phyloP scores from a whole-genome alignment of 2,329 filamentous ascomycete genomes.

The Fusarium verrucosum region DNA sequence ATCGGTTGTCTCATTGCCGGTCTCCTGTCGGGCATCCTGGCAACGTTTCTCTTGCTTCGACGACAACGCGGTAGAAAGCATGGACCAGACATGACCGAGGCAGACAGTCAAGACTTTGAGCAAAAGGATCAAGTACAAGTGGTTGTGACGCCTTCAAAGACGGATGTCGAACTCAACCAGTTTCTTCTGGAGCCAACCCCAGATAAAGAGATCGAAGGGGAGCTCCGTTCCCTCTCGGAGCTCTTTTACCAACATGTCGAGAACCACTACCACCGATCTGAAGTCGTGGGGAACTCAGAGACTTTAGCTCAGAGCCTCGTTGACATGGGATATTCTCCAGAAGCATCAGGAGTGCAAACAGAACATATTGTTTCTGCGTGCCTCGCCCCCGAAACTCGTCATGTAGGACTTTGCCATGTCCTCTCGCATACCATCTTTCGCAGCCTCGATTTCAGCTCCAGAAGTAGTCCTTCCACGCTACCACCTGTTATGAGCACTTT shows the following conservation, averaged over 20 bases:
- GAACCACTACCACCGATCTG: conserved; percentile 50
- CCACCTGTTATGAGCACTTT: conserved; percentile 48
- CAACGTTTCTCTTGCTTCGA: conserved; percentile 43
- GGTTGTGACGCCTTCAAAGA: conserved; percentile 12
- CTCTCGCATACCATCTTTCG: conserved; percentile 50
- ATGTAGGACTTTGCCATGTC: conserved; percentile 50
- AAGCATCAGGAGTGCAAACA: conserved; percentile 10
- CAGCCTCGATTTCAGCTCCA: conserved; percentile 47
- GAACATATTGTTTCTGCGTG: conserved; percentile 45
- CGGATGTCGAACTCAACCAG: conserved; percentile 45
- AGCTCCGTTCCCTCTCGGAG: conserved; percentile 48
- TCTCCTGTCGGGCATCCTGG: conserved; percentile 41
- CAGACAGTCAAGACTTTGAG: neutral
- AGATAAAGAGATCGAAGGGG: conserved; percentile 49
- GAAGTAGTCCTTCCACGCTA: conserved; percentile 49
- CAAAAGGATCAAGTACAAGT: conserved; percentile 14
- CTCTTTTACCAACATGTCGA: conserved; percentile 54
- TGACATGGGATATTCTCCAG: conserved; percentile 42
- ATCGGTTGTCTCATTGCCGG: conserved; percentile 46
- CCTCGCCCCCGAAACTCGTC: conserved; percentile 47
- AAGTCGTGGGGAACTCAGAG: too few relatives aligned
- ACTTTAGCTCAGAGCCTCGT: conserved; percentile 42
- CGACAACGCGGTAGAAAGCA: neutral
- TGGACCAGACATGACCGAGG: too few relatives aligned
- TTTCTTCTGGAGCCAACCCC: conserved; percentile 51